A percentile compares a stretch with the other conserved stretches of the same genome.
phyloP scores from a whole-genome alignment of 768 basidiomycete genomes.

The Rhodocollybia butyracea region DNA sequence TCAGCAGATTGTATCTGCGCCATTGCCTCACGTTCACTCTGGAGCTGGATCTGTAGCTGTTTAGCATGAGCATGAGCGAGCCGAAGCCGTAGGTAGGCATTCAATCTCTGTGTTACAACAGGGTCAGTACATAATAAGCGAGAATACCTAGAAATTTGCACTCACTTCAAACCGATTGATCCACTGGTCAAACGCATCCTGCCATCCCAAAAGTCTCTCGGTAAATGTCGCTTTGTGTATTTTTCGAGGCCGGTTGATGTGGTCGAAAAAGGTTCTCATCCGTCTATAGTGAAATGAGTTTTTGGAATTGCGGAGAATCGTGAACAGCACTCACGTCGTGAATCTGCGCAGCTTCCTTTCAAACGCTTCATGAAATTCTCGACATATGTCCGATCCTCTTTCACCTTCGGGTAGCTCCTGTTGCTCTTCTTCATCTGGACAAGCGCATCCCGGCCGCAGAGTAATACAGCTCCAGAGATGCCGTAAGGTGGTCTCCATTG shows the following conservation, averaged over 20 bases:
- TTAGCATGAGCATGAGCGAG: slow-evolving; percentile 2
- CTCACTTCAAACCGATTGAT: slow-evolving; percentile 1
- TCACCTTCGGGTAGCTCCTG: neutral
- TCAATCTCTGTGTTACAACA: neutral
- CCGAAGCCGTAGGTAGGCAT: neutral
- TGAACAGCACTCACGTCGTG: neutral
- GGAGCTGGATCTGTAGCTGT: neutral
- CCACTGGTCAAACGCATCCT: slow-evolving; percentile 5
- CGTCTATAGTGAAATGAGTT: neutral
- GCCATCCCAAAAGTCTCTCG: slow-evolving; percentile 4
- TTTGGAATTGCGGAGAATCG: neutral
- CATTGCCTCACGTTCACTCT: neutral
- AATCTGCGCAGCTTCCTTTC: slow-evolving; percentile 2
- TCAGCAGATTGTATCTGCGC: neutral
- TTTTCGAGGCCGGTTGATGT: slow-evolving; percentile 1
- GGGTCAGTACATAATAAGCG: neutral
- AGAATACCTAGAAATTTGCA: neutral
- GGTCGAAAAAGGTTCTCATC: neutral
- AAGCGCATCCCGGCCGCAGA: slow-evolving; percentile 2
- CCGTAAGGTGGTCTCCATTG: neutral
- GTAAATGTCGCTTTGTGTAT: slow-evolving; percentile 1
- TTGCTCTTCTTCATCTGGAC: neutral
- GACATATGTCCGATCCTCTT: slow-evolving; percentile 1
- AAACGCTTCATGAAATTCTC: slow-evolving; percentile 5
- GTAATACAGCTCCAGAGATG: slow-evolving; percentile 3